phyloP scores from a whole-genome alignment of 164 flowering plant genomes.

The Annona squamosa region DNA sequence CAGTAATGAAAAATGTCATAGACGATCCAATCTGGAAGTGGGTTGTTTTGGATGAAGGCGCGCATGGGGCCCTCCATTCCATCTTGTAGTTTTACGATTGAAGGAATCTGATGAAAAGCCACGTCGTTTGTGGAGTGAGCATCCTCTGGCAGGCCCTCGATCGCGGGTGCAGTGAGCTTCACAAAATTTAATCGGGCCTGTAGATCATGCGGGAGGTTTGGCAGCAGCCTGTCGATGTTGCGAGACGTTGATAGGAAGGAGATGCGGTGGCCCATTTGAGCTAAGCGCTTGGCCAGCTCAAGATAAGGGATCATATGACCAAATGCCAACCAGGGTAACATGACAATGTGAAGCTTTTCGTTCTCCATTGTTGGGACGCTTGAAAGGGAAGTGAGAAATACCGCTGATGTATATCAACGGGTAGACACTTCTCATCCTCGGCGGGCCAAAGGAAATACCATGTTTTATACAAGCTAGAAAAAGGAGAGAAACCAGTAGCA shows the following conservation, averaged over 20 bases:
- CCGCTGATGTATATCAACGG: neutral
- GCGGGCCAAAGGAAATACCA: too few species aligned
- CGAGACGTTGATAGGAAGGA: conserved; percentile 12
- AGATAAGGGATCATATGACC: conserved; percentile 11
- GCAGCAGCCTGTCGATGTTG: conserved; percentile 17
- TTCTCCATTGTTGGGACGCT: neutral
- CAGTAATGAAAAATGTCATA: conserved; percentile 18
- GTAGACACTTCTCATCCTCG: too few species aligned
- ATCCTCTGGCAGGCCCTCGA: conserved; percentile 18
- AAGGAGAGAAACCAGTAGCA: neutral
- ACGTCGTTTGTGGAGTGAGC: conserved; percentile 45
- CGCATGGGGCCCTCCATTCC: conserved; percentile 16
- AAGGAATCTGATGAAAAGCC: conserved; percentile 11
- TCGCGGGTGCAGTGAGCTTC: conserved; percentile 21
- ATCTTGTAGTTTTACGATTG: conserved; percentile 25
- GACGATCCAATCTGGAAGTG: conserved; percentile 23
- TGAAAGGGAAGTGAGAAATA: neutral
- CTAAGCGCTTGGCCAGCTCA: conserved; percentile 11
- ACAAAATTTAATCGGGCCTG: conserved; percentile 13
- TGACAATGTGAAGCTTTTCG: conserved; percentile 2
- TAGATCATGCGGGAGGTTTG: conserved; percentile 4
- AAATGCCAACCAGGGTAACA: conserved; percentile 9
- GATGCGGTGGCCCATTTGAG: conserved; percentile 2
- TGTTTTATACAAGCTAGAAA: too few species aligned
- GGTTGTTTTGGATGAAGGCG: neutral